Evolutionary conservation across 2,329 filamentous ascomycete species (phyloP).

Genomic region (Calonectria hawksworthii): DNA sequence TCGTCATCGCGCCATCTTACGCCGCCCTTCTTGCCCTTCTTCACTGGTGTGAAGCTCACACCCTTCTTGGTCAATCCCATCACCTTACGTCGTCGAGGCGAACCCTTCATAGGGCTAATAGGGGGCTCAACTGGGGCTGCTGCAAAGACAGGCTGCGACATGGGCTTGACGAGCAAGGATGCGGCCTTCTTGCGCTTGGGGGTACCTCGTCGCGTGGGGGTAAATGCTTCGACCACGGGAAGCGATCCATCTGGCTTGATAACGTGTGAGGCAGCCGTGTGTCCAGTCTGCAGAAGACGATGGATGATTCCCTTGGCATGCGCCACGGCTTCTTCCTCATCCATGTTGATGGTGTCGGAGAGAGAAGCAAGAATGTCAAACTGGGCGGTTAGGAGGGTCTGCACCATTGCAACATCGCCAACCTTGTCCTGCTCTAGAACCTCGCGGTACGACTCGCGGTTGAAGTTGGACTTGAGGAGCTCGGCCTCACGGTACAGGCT

Average conservation of each 20-base stretch:
- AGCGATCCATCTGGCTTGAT: slow-evolving; percentile 88
- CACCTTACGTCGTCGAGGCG: slow-evolving; percentile 83
- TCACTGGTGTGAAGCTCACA: slow-evolving; percentile 85
- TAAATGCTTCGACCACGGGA: slow-evolving; percentile 74
- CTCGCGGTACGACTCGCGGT: slow-evolving; percentile 82
- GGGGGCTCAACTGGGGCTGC: slow-evolving; percentile 49
- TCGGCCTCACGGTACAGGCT: slow-evolving; percentile 87
- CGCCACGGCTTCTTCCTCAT: slow-evolving; percentile 84
- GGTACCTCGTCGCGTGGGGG: slow-evolving; percentile 80
- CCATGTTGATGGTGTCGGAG: slow-evolving; percentile 84
- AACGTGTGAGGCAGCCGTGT: slow-evolving; percentile 81
- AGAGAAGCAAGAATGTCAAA: slow-evolving; percentile 92
- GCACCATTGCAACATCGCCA: slow-evolving; percentile 82
- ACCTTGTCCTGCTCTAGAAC: slow-evolving; percentile 88
- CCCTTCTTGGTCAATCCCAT: slow-evolving; percentile 74
- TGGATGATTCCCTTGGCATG: slow-evolving; percentile 84
- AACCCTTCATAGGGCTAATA: slow-evolving; percentile 75
- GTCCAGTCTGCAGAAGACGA: slow-evolving; percentile 83
- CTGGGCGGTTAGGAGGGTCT: slow-evolving; percentile 88
- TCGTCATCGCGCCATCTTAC: slow-evolving; percentile 96
- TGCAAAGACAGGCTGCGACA: slow-evolving; percentile 60
- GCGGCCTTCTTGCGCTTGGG: slow-evolving; percentile 78
- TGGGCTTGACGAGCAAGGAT: slow-evolving; percentile 57
- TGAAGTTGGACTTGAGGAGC: slow-evolving; percentile 85
- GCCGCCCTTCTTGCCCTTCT: slow-evolving; percentile 80